Evolutionary conservation across 805 yeast species (phyloP).

Genomic region (Kluyveromyces dobzhanskii): DNA sequence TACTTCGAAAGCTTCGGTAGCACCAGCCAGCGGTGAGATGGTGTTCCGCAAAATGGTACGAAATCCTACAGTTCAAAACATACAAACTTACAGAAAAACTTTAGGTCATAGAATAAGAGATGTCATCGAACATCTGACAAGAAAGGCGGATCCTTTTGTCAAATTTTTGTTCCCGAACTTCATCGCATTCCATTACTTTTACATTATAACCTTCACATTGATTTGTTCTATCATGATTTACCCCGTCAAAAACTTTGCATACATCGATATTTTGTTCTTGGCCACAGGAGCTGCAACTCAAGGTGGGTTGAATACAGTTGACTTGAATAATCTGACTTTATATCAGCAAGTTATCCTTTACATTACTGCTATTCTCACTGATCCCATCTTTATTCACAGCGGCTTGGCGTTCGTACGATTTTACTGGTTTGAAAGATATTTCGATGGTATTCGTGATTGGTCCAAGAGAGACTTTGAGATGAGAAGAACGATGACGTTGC

Average conservation of each 20-base stretch:
- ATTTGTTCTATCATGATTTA: constrained; percentile 69
- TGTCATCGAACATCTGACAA: constrained; percentile 27
- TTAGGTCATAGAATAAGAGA: constrained; percentile 35
- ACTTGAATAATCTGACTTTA: constrained; percentile 50
- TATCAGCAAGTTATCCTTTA: constrained; percentile 79
- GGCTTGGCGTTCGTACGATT: constrained; percentile 67
- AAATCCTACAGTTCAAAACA: constrained; percentile 18
- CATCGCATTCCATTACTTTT: constrained; percentile 62
- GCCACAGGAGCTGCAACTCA: constrained; percentile 77
- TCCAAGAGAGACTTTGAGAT: constrained; percentile 75
- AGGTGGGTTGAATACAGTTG: constrained; percentile 82
- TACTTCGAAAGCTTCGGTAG: no score
- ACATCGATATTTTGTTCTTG: constrained; percentile 75
- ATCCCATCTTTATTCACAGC: constrained; percentile 86
- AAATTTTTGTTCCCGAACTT: constrained; percentile 36
- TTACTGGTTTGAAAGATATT: constrained; percentile 82
- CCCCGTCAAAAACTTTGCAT: constrained; percentile 56
- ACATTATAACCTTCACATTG: constrained; percentile 51
- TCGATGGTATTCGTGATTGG: constrained; percentile 68
- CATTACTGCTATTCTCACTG: constrained; percentile 53
- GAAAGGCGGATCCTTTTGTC: constrained; percentile 28
- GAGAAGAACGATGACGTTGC: constrained; percentile 52
- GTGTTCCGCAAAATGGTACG: constrained; percentile 16
- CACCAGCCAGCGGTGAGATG: neutral
- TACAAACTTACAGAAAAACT: constrained; percentile 27